phyloP scores from a whole-genome alignment of 2,329 filamentous ascomycete genomes.

The Cladosporium halotolerans region DNA sequence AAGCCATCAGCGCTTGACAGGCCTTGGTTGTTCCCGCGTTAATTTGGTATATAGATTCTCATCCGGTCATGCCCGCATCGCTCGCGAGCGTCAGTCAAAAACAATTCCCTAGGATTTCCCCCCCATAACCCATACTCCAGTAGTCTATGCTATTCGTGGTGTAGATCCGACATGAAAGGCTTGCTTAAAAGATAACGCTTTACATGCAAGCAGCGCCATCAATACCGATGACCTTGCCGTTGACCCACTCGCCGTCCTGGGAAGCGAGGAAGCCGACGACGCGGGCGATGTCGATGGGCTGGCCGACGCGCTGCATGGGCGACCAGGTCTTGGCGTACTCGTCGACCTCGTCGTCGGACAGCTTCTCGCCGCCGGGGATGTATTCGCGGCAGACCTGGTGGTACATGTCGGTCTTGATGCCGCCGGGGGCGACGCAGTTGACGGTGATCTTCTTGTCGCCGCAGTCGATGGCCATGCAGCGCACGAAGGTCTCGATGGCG shows the following conservation, averaged over 20 bases:
- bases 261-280: conserved; percentile 56
- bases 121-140: conserved; percentile 1
- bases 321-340: conserved; percentile 60
- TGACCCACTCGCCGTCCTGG: conserved; percentile 53
- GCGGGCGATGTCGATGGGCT: conserved; percentile 62
- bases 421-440: conserved; percentile 56
- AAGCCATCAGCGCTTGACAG: conserved; percentile 10
- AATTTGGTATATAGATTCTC: conserved; percentile 1
- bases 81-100: not conserved
- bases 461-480: conserved; percentile 50
- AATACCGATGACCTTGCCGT: conserved; percentile 49
- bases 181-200: conserved; percentile 3
- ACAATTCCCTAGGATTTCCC: not conserved
- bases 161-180: too few relatives aligned
- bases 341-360: conserved; percentile 53
- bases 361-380: conserved; percentile 51
- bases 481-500: conserved; percentile 49
- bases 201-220: conserved; percentile 37
- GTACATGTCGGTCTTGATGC: conserved; percentile 55
- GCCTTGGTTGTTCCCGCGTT: not conserved
- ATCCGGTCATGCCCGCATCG: too few relatives aligned
- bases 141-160: not conserved
- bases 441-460: conserved; percentile 51
- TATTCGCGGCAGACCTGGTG: conserved; percentile 59
- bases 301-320: conserved; percentile 58